Evolutionary conservation across 169 alveolate species (phyloP).

Genomic region (Plasmodium berghei): DNA sequence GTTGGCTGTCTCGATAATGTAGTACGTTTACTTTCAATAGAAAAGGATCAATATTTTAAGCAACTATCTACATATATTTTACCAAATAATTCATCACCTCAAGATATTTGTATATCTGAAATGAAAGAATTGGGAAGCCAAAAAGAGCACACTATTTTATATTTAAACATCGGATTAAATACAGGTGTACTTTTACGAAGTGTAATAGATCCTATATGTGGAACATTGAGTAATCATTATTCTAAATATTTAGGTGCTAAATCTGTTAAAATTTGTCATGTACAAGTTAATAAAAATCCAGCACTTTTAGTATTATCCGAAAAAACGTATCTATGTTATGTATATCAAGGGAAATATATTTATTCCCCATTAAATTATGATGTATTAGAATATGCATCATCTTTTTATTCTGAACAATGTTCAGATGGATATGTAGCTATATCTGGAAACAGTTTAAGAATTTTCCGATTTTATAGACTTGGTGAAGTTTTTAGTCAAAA

Average conservation of each 20-base stretch:
- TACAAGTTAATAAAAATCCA: conserved; percentile 79
- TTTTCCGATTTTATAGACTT: conserved; percentile 85
- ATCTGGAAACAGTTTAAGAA: conserved; percentile 89
- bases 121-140: conserved; percentile 64
- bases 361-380: conserved; percentile 92
- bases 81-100: conserved; percentile 91
- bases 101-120: conserved; percentile 85
- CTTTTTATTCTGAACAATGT: conserved; percentile 90
- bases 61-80: conserved; percentile 93
- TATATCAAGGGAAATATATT: conserved; percentile 84
- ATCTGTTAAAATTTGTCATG: conserved; percentile 90
- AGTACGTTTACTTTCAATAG: conserved; percentile 94
- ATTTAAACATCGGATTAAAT: conserved; percentile 95
- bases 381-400: conserved; percentile 90
- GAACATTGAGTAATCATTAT: conserved; percentile 96
- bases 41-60: conserved; percentile 92
- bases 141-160: conserved; percentile 73
- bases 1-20: conserved; percentile 96
- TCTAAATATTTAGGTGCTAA: conserved; percentile 96
- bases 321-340: conserved; percentile 90
- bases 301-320: conserved; percentile 90
- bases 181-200: conserved; percentile 97
- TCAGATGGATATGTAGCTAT: conserved; percentile 94
- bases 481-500: conserved; percentile 94
- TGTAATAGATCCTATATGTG: conserved; percentile 94